Base-by-base conservation (phyloP, 305 asterid species). In the Fraxinus nigra region DNA sequence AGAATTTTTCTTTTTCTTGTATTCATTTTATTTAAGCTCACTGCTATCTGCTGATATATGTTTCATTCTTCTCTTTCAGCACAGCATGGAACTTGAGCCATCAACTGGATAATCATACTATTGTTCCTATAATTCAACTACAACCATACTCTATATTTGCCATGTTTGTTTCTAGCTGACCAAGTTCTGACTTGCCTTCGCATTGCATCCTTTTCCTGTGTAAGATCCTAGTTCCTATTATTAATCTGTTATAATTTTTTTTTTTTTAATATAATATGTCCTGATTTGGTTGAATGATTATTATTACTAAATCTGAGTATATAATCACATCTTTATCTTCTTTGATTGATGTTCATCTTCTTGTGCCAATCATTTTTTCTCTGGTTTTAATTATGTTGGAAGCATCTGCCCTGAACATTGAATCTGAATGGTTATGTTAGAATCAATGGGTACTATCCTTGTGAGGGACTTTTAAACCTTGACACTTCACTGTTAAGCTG, bases 51-150 rank as follows among this genome's bases (percentile, higher is more conserved):
- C 43, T 80, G 67, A 8, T 80, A 35, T 51, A 10, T 40, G 69
- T 34, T 72, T 72, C 76, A 28, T 78, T 83, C 82, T 83, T 43
- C 61, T 56, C 72, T 35, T 72, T n/a, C 82, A 72, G 81, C 63
- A n/a, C 69, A 56, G 51, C 75, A 69, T n/a, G 76, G 48, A 33
- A 7, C 26, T 48, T 73, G 77, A 30, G 76, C 69, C 30, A 40
- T 40, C 70, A 56, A 73, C 35, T 35, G 77, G 77, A 26, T 26
- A 78, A 9, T 32, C 18, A 37, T 24, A 22, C 33, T 72, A 61
- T 59, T 34, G 14, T 70, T 56, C 72, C 82, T 51, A 26, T 11
- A 56, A 76, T 72, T 72, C 26, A 78, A 69, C 43, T 32, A 33
- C 3, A 26, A 34, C 18, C 76, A 67, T 67, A 28, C 74, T 67